Evolutionary conservation across 2,329 filamentous ascomycete species (phyloP).

Genomic region (Cordyceps militaris): DNA sequence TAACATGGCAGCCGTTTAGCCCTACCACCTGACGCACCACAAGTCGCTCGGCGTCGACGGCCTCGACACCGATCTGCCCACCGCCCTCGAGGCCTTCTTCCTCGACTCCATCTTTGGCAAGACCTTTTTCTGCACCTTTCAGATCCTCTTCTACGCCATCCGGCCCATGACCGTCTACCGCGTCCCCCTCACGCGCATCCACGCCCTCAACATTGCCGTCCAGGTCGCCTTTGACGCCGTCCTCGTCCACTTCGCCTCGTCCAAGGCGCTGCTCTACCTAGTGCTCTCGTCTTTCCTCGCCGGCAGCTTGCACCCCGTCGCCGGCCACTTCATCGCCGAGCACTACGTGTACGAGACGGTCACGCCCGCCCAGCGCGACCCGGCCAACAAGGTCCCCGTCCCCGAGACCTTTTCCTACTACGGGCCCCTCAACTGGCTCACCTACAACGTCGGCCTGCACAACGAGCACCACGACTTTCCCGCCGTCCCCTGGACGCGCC

Average conservation of each 20-base stretch:
- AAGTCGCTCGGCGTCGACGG: conserved; percentile 96
- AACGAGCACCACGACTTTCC: conserved; percentile 99
- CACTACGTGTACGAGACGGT: conserved; percentile 77
- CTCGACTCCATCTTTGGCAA: conserved; percentile 94
- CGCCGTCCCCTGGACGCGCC: conserved; percentile 86
- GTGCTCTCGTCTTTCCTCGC: conserved; percentile 88
- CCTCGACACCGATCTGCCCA: conserved; percentile 92
- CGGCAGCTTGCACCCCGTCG: conserved; percentile 86
- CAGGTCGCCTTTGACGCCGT: conserved; percentile 73
- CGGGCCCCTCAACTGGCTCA: conserved; percentile 81
- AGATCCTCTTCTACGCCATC: conserved; percentile 97
- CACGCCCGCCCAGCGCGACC: conserved; percentile 46
- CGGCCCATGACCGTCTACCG: conserved; percentile 92
- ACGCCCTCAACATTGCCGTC: conserved; percentile 70
- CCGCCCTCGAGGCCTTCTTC: conserved; percentile 81
- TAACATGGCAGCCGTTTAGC: conserved; percentile 38
- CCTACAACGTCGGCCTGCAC: conserved; percentile 95
- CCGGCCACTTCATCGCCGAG: conserved; percentile 97
- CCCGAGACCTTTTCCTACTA: conserved; percentile 98
- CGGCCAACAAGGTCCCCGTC: conserved; percentile 56
- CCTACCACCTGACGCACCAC: conserved; percentile 97
- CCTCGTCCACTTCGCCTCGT: conserved; percentile 54
- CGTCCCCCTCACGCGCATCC: conserved; percentile 78
- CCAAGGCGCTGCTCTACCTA: conserved; percentile 70
- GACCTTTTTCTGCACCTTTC: conserved; percentile 98